A percentile compares a stretch with the other conserved stretches of the same genome.
Conservation (phyloP, 2,329 filamentous ascomycete genomes). For the Aspergillus cejpii region DNA sequence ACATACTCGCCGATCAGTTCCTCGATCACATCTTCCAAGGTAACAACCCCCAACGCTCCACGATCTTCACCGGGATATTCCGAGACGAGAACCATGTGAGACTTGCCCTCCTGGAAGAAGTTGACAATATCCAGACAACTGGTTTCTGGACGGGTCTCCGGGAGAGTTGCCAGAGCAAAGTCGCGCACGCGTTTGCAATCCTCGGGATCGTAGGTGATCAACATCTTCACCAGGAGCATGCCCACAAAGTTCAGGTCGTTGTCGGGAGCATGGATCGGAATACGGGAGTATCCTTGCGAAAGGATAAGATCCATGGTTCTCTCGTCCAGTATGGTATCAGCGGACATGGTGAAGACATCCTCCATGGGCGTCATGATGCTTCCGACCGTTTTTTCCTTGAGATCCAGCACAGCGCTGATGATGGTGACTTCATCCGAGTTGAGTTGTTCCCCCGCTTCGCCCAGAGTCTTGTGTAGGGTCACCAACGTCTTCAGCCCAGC, state of each 20-base stretch:
- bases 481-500: conserved; percentile 94
- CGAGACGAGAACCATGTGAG: conserved; percentile 95
- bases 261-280: conserved; percentile 84
- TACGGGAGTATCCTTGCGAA: conserved; percentile 88
- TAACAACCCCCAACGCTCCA: conserved; percentile 88
- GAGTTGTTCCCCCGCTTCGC: conserved; percentile 73
- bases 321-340: conserved; percentile 87
- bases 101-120: conserved; percentile 99
- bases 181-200: conserved; percentile 80
- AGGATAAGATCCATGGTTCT: conserved; percentile 90
- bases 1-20: conserved; percentile 94
- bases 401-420: conserved; percentile 89
- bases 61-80: conserved; percentile 83
- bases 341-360: conserved; percentile 94
- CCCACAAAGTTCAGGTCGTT: conserved; percentile 85
- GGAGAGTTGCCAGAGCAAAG: conserved; percentile 86
- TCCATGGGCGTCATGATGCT: conserved; percentile 98
- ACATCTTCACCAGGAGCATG: conserved; percentile 96
- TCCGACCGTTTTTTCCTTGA: conserved; percentile 92
- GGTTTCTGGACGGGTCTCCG: conserved; percentile 89
- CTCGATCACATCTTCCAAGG: conserved; percentile 95
- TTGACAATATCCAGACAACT: conserved; percentile 98
- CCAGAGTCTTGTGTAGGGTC: conserved; percentile 85
- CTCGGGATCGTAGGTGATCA: conserved; percentile 97
- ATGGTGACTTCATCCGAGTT: conserved; percentile 99